Conservation (phyloP, 345 rosid genomes). For the Linum usitatissimum region DNA sequence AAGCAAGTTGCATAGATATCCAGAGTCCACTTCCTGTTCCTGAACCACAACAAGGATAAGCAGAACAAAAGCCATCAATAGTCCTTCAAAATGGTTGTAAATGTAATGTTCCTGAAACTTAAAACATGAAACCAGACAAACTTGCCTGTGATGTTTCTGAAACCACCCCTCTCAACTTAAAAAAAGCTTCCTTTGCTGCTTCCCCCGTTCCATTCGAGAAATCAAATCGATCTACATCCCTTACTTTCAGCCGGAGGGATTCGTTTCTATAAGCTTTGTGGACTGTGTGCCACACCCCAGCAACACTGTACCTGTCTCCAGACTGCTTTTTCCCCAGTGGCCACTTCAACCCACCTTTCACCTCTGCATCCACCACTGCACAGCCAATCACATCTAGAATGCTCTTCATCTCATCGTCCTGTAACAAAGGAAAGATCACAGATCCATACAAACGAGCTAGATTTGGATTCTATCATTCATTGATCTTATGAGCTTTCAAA, state of each 20-base stretch:
- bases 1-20: slow-evolving; percentile 19
- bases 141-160: too few relatives aligned
- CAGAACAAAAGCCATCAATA: neutral
- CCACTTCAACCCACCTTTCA: slow-evolving; percentile 71
- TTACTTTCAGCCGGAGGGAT: slow-evolving; percentile 36
- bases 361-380: slow-evolving; percentile 44
- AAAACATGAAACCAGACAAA: too few relatives aligned
- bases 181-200: too few relatives aligned
- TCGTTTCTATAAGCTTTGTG: slow-evolving; percentile 27
- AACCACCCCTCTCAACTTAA: too few relatives aligned
- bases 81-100: neutral
- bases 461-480: neutral
- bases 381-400: slow-evolving; percentile 33
- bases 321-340: slow-evolving; percentile 32
- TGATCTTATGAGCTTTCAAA: neutral
- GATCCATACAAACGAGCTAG: neutral
- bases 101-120: slow-evolving; percentile 5
- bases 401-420: slow-evolving; percentile 50
- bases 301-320: slow-evolving; percentile 29
- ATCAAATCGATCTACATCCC: slow-evolving; percentile 55
- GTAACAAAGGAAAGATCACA: slow-evolving; percentile 6
- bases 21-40: slow-evolving; percentile 21
- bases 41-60: slow-evolving; percentile 4
- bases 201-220: too few relatives aligned
- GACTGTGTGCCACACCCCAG: slow-evolving; percentile 41